Evolutionary conservation across 345 rosid species (phyloP).

Genomic region (Citrus unshiu): DNA sequence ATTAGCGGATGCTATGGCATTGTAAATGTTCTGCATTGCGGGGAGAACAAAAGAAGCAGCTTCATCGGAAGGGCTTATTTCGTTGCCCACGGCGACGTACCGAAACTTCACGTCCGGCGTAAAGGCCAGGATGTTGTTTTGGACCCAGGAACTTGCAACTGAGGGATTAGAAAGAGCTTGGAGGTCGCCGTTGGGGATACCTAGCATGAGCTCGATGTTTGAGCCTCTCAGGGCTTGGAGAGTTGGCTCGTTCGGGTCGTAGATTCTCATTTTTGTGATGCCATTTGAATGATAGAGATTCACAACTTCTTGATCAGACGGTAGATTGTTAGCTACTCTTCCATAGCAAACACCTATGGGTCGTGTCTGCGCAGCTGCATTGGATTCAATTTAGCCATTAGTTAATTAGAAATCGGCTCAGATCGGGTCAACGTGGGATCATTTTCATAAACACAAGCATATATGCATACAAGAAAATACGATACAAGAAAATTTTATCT

Average conservation of each 20-base stretch:
- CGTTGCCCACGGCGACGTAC: constrained; percentile 13
- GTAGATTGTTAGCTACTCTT: constrained; percentile 3
- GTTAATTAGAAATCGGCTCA: no score
- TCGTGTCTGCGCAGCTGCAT: not conserved
- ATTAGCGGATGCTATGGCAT: not conserved
- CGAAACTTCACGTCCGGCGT: not conserved
- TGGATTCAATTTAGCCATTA: not conserved
- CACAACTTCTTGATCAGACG: constrained; percentile 14
- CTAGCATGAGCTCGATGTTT: constrained; percentile 17
- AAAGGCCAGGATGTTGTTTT: not conserved
- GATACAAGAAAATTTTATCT: no score
- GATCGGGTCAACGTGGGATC: no score
- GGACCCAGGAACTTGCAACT: constrained; percentile 6
- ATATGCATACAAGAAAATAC: no score
- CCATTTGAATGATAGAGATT: constrained; percentile 9
- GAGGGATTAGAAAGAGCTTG: not conserved
- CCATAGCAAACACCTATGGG: not conserved
- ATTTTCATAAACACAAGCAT: no score
- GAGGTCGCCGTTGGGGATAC: not conserved
- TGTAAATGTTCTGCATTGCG: constrained; percentile 12
- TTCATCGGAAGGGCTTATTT: not conserved
- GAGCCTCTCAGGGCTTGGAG: constrained; percentile 23
- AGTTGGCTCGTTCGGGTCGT: constrained; percentile 5
- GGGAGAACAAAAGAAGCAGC: not conserved
- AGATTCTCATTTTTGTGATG: constrained; percentile 24